Percentiles rank a stretch among this genome's conserved stretches.
These are phyloP conservation scores for Trichoderma citrinoviride DNA, from an alignment of 2,329 filamentous ascomycete genomes.

Conservation along the genomic window DNA sequence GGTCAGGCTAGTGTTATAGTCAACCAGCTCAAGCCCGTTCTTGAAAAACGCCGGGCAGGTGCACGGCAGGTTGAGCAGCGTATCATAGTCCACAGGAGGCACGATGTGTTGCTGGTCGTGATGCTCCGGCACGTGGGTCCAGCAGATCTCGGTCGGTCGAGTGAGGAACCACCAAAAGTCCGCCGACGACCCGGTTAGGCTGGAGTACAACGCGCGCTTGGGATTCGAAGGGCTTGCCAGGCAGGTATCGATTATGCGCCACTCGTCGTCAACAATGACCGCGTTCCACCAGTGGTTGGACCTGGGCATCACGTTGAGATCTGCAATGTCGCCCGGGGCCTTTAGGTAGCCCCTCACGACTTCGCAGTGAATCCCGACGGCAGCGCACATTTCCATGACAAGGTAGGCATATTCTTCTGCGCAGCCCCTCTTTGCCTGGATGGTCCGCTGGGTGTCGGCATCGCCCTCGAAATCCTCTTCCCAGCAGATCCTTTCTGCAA, in stretches of 20 bases:
- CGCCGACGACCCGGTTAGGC: constrained; percentile 63
- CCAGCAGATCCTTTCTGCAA: constrained; percentile 91
- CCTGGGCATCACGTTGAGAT: constrained; percentile 77
- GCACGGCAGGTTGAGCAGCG: constrained; percentile 81
- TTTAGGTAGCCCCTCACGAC: constrained; percentile 89
- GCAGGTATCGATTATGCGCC: constrained; percentile 94
- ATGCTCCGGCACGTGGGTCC: constrained; percentile 88
- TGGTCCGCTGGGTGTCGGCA: constrained; percentile 76
- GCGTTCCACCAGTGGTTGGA: constrained; percentile 99
- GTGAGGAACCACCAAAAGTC: constrained; percentile 95
- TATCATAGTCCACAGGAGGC: constrained; percentile 79
- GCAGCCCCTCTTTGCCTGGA: constrained; percentile 79
- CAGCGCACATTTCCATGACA: constrained; percentile 89
- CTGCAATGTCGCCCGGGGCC: constrained; percentile 76
- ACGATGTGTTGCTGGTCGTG: constrained; percentile 91
- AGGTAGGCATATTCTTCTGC: constrained; percentile 86
- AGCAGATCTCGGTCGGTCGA: constrained; percentile 84
- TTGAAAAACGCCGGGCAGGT: constrained; percentile 87
- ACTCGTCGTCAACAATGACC: constrained; percentile 87
- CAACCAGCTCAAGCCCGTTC: constrained; percentile 72
- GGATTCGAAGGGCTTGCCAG: constrained; percentile 90
- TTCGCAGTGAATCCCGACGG: constrained; percentile 84
- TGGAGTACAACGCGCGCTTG: constrained; percentile 73
- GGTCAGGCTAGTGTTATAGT: constrained; percentile 85
- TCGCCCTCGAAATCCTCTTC: constrained; percentile 91